phyloP scores from a whole-genome alignment of 176 grass and related monocot species.

The Zizania latifolia region DNA sequence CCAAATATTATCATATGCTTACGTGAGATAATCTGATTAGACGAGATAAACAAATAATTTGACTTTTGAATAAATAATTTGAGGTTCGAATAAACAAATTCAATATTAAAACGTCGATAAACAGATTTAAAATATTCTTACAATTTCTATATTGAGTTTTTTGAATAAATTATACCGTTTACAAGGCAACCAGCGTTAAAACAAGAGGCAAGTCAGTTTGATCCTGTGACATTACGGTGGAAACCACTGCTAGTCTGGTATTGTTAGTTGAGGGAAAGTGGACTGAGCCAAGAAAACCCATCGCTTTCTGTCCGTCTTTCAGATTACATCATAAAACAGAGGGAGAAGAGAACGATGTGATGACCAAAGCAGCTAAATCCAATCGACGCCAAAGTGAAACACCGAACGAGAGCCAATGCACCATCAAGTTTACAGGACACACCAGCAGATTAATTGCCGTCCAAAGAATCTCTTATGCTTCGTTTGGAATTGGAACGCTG shows the following conservation, averaged over 20 bases:
- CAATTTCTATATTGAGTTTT: too few relatives aligned
- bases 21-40: too few relatives aligned
- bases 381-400: neutral
- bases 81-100: too few relatives aligned
- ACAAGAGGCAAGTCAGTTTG: neutral
- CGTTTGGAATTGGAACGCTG: too few relatives aligned
- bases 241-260: neutral
- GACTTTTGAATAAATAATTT: too few relatives aligned
- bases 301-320: neutral
- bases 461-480: too few relatives aligned
- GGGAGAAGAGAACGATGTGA: neutral
- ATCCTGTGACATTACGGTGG: conserved; percentile 1
- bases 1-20: too few relatives aligned
- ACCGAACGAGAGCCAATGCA: neutral
- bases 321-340: neutral
- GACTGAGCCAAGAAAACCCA: neutral
- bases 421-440: neutral
- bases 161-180: too few relatives aligned
- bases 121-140: too few relatives aligned
- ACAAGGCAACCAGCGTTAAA: neutral
- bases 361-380: neutral
- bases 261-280: neutral
- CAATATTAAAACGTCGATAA: too few relatives aligned
- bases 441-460: neutral
- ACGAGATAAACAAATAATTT: too few relatives aligned